These are phyloP conservation scores for Saccharum spontaneum DNA, from an alignment of 176 grass and related monocot genomes.

Conservation along the genomic window DNA sequence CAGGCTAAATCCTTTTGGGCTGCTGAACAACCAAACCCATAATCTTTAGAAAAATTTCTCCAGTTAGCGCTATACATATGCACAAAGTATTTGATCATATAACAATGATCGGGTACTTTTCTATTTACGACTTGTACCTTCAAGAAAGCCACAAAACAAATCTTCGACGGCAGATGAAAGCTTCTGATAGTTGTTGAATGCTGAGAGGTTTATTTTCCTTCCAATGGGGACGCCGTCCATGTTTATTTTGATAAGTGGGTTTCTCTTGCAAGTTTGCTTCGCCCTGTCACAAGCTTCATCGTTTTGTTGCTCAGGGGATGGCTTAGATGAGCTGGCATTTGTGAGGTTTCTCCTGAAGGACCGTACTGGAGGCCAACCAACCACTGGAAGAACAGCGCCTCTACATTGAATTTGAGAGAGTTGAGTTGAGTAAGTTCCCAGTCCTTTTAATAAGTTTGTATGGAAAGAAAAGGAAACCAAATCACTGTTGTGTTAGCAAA, in stretches of 20 bases:
- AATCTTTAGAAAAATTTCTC: background rate
- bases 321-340: slow-evolving; percentile 58
- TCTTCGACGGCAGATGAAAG: slow-evolving; percentile 61
- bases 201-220: slow-evolving; percentile 75
- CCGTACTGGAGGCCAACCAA: slow-evolving; percentile 93
- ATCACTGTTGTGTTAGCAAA: background rate
- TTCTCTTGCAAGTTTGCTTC: slow-evolving; percentile 46
- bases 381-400: slow-evolving; percentile 57
- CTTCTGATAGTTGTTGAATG: slow-evolving; percentile 59
- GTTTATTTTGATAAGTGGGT: slow-evolving; percentile 84
- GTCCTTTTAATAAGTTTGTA: background rate
- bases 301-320: slow-evolving; percentile 51
- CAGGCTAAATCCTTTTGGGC: slow-evolving; percentile 62
- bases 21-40: slow-evolving; percentile 4
- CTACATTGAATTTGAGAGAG: slow-evolving; percentile 45
- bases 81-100: background rate
- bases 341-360: slow-evolving; percentile 83
- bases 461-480: background rate
- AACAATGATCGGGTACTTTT: background rate
- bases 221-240: slow-evolving; percentile 98
- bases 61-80: background rate
- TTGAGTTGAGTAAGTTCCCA: background rate
- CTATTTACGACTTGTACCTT: slow-evolving; percentile 47
- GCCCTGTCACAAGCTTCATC: slow-evolving; percentile 33
- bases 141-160: slow-evolving; percentile 68